These are phyloP conservation scores for Breviolum minutum DNA, from an alignment of 73 alveolate species.

Conservation along the genomic window DNA sequence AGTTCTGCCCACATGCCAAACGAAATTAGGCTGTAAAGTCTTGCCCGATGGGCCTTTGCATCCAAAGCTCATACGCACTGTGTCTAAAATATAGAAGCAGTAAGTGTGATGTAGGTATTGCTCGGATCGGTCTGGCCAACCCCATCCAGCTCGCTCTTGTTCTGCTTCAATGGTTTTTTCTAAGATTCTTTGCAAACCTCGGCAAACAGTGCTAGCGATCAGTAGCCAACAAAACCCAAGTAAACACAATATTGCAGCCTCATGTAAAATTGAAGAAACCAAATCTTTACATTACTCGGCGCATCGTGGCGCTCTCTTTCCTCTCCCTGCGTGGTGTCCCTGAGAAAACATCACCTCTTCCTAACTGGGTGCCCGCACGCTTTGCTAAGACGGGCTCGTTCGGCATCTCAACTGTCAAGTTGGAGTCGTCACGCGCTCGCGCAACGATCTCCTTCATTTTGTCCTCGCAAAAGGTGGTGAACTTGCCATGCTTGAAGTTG, in stretches of 20 bases:
- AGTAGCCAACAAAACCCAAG: no score
- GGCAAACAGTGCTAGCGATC: not conserved
- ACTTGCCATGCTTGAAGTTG: not conserved
- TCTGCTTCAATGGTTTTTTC: conserved; percentile 84
- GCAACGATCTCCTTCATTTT: conserved; percentile 70
- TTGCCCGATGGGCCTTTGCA: conserved; percentile 16
- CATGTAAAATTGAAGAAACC: no score
- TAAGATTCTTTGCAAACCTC: conserved; percentile 47
- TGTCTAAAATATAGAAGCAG: conserved; percentile 80
- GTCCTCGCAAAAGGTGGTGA: not conserved
- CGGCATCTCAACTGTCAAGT: conserved; percentile 52
- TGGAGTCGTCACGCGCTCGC: conserved; percentile 53
- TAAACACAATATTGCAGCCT: no score
- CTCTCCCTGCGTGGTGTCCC: no score
- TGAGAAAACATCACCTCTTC: not conserved
- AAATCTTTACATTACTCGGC: no score
- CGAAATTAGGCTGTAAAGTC: no score
- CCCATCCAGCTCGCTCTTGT: conserved; percentile 85
- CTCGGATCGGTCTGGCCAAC: conserved; percentile 69
- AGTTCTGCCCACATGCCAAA: no score
- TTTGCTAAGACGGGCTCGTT: conserved; percentile 1
- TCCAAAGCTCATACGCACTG: conserved; percentile 60
- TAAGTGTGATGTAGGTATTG: conserved; percentile 53
- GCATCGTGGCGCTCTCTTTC: no score
- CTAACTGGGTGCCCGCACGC: not conserved